Conservation (phyloP, 306 rosid genomes). For the Acacia crassicarpa region DNA sequence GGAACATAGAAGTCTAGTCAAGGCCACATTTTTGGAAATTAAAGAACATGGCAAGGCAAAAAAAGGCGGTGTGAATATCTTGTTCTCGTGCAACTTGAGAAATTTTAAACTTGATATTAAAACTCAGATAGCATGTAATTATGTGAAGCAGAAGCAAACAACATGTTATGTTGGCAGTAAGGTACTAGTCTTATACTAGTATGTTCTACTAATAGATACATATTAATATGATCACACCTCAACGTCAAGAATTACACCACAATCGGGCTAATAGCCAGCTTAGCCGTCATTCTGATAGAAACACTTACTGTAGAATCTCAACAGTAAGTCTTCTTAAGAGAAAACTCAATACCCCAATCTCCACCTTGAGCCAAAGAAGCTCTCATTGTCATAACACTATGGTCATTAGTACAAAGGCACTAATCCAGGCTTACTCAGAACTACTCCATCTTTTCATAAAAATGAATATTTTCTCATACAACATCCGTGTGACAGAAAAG, state of each 20-base stretch:
- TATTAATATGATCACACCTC: neutral
- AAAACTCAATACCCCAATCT: neutral
- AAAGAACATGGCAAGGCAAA: constrained; percentile 15
- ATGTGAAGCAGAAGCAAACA: neutral
- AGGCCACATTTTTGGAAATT: neutral
- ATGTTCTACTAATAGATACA: constrained; percentile 1
- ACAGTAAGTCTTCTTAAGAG: neutral
- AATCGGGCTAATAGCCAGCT: neutral
- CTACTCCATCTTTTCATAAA: constrained; percentile 4
- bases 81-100: neutral
- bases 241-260: constrained; percentile 1
- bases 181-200: neutral
- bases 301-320: neutral
- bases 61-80: neutral
- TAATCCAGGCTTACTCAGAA: constrained; percentile 9
- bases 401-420: neutral
- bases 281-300: neutral
- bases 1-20: neutral
- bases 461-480: neutral
- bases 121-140: neutral
- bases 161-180: neutral
- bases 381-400: neutral
- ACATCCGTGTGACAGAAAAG: neutral
- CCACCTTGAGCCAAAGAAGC: neutral
- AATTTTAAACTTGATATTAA: neutral